Evolutionary conservation across 2,329 filamentous ascomycete species (phyloP).

Genomic region (Fusarium dlaminii): DNA sequence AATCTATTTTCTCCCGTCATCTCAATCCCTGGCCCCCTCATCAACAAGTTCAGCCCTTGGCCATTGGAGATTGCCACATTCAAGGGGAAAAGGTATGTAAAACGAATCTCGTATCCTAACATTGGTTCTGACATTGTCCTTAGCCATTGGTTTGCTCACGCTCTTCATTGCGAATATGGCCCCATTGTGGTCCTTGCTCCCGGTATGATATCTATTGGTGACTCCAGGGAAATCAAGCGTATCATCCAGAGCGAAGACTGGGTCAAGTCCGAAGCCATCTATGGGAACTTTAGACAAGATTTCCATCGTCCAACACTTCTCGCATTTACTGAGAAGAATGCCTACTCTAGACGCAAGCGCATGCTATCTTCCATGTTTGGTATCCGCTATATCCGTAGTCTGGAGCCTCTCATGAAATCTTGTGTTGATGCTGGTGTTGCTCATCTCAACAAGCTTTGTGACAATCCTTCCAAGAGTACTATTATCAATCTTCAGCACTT

Average conservation of each 20-base stretch:
- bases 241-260: slow-evolving; percentile 5
- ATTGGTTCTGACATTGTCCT: background rate
- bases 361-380: slow-evolving; percentile 7
- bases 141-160: background rate
- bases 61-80: background rate
- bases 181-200: slow-evolving; percentile 2
- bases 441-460: background rate
- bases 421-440: background rate
- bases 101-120: accelerated
- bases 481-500: background rate
- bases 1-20: background rate
- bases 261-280: slow-evolving; percentile 2
- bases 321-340: background rate
- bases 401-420: background rate
- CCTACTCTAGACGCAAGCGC: background rate
- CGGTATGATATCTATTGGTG: background rate
- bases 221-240: background rate
- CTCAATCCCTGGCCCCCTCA: background rate
- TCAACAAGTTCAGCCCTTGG: background rate
- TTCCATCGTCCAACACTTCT: background rate
- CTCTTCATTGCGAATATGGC: background rate
- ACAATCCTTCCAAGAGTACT: background rate
- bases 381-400: background rate
- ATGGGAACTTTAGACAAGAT: slow-evolving; percentile 1
- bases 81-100: background rate